A percentile compares a stretch with the other conserved stretches of the same genome.
phyloP scores from a whole-genome alignment of 495 filamentous ascomycete species.

The Lasiosphaeris hirsuta region DNA sequence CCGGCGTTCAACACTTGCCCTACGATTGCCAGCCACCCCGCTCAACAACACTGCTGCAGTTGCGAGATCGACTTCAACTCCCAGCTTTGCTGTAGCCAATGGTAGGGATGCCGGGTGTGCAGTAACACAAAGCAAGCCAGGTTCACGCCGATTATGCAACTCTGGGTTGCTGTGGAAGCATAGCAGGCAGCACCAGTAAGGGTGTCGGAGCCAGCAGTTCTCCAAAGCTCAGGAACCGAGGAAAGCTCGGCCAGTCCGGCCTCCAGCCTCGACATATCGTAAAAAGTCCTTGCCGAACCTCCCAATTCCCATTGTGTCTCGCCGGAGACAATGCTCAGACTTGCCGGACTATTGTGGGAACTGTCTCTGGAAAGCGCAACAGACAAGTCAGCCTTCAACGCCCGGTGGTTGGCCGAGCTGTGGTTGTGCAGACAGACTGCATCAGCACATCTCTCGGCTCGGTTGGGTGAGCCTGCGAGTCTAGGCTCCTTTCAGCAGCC shows the following conservation, averaged over 20 bases:
- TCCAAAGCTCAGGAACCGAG: too few species aligned
- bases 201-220: too few species aligned
- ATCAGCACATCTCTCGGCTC: constrained; percentile 27
- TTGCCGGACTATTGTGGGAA: background rate
- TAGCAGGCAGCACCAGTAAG: too few species aligned
- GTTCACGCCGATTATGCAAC: too few species aligned
- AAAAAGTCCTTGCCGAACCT: too few species aligned
- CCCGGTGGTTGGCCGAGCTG: constrained; percentile 14
- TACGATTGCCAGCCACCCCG: constrained; percentile 20
- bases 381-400: constrained; percentile 5
- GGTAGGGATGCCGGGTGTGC: constrained; percentile 9
- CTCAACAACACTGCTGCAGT: constrained; percentile 11
- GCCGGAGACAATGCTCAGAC: background rate
- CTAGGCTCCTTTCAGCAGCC: constrained; percentile 39
- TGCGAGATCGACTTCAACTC: constrained; percentile 17
- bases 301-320: too few species aligned
- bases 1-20: constrained; percentile 16
- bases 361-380: background rate
- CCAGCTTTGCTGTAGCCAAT: constrained; percentile 11
- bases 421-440: constrained; percentile 13
- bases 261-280: too few species aligned
- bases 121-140: too few species aligned
- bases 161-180: too few species aligned
- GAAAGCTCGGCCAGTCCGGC: too few species aligned
- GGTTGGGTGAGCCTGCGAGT: constrained; percentile 12